Base-by-base conservation (phyloP, 768 basidiomycete species). In the Xerocomus spinulosus region DNA sequence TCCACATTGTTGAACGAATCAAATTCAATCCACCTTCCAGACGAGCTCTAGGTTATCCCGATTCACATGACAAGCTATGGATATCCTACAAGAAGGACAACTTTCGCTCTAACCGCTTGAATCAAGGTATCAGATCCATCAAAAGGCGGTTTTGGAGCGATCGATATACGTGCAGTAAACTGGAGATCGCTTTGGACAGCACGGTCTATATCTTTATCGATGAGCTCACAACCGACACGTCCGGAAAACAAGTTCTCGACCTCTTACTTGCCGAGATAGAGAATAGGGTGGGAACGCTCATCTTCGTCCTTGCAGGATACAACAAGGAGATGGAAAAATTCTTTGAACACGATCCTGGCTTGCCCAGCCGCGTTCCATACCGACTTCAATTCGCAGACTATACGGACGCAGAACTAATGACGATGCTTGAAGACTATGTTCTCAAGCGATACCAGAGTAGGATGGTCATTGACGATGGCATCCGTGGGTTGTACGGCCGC, bases 241-340 rank as follows among this genome's bases (percentile, higher is more conserved):
- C 70, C 32, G 85, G 85, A 13, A 54, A 66, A 10, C 76, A 81
- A 50, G 82, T 86, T 3, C 72, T 87, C 5, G 83, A 87, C 51
- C 85, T 79, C 56, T 71, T 87, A 0, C 72, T 87, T 1, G 82
- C 85, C 0, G 84, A 87, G 60, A 86, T 87, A 81, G 83, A 86
- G 56, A 85, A 86, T 57, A 72, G 75, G 28, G 70, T 80, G 4
- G 85, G 82, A 5, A 78, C 68, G 6, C 53, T 85, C 6, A 80
- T 84, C 10, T 87, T 87, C 64, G 78, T 87, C 45, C 69, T 87
- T 2, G 85, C 85, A 0, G 85, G 85, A 4, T 87, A 87, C 59
- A 76, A 68, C 60, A 81, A 77, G 45, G 71, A 87, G 61, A 86
- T 87, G 85, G 85, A 87, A 53, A 79, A 73, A 36, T 87, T 87